Evolutionary conservation across 1,284 basidiomycete genomes (phyloP), one percentile per base, ranked within the genome.

Genomic region (Austroboletus novae-zelandiae): DNA sequence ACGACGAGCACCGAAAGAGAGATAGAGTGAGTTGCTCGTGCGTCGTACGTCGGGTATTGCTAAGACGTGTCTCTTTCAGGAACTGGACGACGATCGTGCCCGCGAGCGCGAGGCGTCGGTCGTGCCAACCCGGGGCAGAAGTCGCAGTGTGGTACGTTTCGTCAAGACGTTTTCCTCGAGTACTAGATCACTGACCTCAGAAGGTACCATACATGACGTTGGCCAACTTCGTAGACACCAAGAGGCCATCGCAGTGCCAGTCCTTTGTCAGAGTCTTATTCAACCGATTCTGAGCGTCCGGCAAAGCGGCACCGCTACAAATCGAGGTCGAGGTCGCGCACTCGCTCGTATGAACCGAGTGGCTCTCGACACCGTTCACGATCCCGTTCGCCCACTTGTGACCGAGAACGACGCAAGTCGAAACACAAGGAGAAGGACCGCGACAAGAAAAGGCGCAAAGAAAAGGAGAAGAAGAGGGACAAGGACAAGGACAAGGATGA

Each of bases 401-500:
- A 68, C 11, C 55, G 36, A 37, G 56, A 60, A 10, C 50, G 43
- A 11, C 56, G 54, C 35, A 64, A 50, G 43, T 51, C 55, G 13
- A 69, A 57, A 41, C 53, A 52, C 32, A 64, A 47, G 50, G 62
- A 62, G 18, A 64, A 56, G 43, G 65, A 59, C 2, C 54, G 27
- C 23, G 63, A 62, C 10, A 40, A 7, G 37, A 14, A 36, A 7
- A 36, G n/a, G 35, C 14, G n/a, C 9, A 36, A 36, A n/a, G 35
- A 36, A 3, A 66, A 61, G 50, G 25, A 36, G 2, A 36, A 36
- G 35, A 36, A 36, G 17, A 36, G n/a, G 17, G 35, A 36, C 15
- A 66, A 61, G 50, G 62, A 67, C 15, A 36, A 9, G 17, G 35
- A 36, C 15, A 66, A 61, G 50, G 62, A 67, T 13, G 76, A 77